Evolutionary conservation across 495 filamentous ascomycete genomes (phyloP), one percentile per base, ranked within the genome.

Genomic region (Delitschia confertaspora): DNA sequence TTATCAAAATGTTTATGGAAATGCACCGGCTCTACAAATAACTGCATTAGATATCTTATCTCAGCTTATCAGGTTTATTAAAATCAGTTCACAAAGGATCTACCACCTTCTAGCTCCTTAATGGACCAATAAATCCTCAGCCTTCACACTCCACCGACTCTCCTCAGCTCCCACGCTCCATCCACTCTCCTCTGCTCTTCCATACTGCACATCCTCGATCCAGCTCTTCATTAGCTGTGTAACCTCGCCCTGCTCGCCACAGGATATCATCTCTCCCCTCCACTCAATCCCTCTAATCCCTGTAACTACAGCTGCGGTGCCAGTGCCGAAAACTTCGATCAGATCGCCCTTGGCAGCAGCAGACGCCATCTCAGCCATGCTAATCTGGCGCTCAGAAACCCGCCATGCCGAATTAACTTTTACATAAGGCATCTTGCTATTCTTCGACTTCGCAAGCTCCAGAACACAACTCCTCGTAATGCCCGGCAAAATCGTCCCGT

Each of bases 321-420:
- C 33, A 14, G 33, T 21, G 33, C 33, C 33, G 19, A 37, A 37
- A 4, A 37, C 33, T 7, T 37, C 33, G 14, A 37, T 18, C 33
- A 16, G 20, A 17, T 2, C 20, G 11, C 33, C 33, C 3, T 11
- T 21, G 11, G 13, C n/a, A 11, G 29, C 11, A 11, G 33, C 13
- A 16, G n/a, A 18, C 11, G 29, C 29, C 29, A 31, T 14, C 6
- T 31, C 29, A 11, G 29, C 29, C 29, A 31, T 31, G 29, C 2
- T n/a, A 2, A 31, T 31, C 16, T 14, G 11, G 6, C 29, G 29
- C 29, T 31, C 29, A 14, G 11, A n/a, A 14, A 31, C 16, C 11
- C 11, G 2, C 29, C 29, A 31, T n/a, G 11, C 29, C n/a, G n/a
- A n/a, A n/a, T n/a, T n/a, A n/a, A n/a, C n/a, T n/a, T n/a, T n/a